Evolutionary conservation across 345 rosid genomes (phyloP), one percentile per base, ranked within the genome.

Genomic region (Noccaea bulbosa): DNA sequence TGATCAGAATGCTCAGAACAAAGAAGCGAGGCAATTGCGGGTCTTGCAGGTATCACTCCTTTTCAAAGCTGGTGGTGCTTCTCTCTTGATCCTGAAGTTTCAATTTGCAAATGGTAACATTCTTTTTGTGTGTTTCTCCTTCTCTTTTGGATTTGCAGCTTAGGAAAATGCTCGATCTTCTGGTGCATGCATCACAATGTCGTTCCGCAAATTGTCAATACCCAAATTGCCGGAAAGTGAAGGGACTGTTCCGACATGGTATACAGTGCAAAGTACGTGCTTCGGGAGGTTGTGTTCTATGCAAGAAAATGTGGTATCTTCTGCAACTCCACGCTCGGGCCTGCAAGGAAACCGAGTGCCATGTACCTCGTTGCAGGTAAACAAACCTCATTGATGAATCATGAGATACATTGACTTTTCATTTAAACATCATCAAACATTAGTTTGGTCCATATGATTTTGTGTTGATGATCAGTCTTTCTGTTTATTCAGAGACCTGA

Each of bases 281-380:
- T 40, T 90, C 99, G 37, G 96, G 98, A 61, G 99, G 99, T 46
- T 95, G 99, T 77, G 85, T 84, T 73, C 85, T 92, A 45, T 95
- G 98, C 72, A 92, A 95, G 83, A 88, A 84, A 78, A 95, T 95
- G 99, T 95, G 99, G 99, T 87, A 95, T 84, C 96, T 95, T 66
- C 85, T 95, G 52, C 98, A 92, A 85, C 96, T 95, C 66, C 99
- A 95, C 80, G 93, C 99, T 53, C 92, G 99, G 60, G 98, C 99
- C 39, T 95, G 99, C 88, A 92, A 92, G 81, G 98, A 92, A 78
- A 87, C 99, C 0, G 85, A 87, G 59, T 95, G 99, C 87, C 88
- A 89, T 12, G 99, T 95, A 30, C 98, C 99, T 15, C 99, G 98
- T 57, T 95, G 99, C 99, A 92, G 93, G 99, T 95, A 60, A 67